Evolutionary conservation across 2,329 filamentous ascomycete species (phyloP).

Genomic region (Talaromyces sp.): DNA sequence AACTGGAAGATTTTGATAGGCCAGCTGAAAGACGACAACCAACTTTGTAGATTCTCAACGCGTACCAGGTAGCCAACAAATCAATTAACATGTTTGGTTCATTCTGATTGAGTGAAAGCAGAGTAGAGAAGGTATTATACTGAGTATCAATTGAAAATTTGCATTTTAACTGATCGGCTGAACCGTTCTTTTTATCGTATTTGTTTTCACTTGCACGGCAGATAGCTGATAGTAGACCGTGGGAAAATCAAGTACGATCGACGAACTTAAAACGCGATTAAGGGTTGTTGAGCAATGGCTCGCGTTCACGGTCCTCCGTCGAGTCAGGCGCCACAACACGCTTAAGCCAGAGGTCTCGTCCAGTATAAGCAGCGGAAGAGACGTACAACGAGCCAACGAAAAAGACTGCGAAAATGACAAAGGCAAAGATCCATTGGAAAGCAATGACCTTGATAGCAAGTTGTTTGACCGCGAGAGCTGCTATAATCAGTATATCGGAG

Average conservation of each 20-base stretch:
- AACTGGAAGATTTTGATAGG: neutral
- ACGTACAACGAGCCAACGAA: conserved; percentile 62
- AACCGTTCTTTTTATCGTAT: neutral
- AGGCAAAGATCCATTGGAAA: conserved; percentile 90
- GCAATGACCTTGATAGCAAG: conserved; percentile 70
- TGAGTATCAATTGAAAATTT: neutral
- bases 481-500: neutral
- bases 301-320: conserved; percentile 51
- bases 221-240: neutral
- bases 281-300: conserved; percentile 51
- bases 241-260: neutral
- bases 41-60: neutral
- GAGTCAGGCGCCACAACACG: conserved; percentile 36
- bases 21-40: neutral
- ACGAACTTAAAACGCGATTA: conserved; percentile 16
- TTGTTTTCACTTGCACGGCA: neutral
- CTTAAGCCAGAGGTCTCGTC: conserved; percentile 37
- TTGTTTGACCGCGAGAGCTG: conserved; percentile 69
- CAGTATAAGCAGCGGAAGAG: conserved; percentile 33
- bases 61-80: no score
- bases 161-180: neutral
- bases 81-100: neutral
- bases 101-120: neutral
- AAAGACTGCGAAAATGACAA: conserved; percentile 72
- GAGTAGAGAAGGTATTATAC: neutral